Evolutionary conservation across 148 eudicot genomes (phyloP), one percentile per base, ranked within the genome.

Genomic region (Cornus florida): DNA sequence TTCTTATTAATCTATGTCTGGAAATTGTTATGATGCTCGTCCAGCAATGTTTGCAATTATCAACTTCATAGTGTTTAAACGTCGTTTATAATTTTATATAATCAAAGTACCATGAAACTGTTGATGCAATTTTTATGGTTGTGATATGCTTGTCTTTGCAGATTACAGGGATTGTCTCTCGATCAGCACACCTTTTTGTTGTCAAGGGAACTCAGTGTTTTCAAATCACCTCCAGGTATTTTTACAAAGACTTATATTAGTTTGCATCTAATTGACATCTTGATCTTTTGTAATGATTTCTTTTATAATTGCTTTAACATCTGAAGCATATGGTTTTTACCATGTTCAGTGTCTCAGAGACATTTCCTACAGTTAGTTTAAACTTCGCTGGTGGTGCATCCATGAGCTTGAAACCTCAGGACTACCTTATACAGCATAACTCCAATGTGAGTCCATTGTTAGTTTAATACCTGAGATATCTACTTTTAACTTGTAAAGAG

Each of bases 311-410:
- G 1, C 24, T 57, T 64, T 43, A 7, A 53, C 59, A 53, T 53
- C 59, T 53, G 57, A 62, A 62, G 14, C 33, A 38, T 60, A 57
- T 43, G 48, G 48, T 72, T 12, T 38, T 41, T 79, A 31, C 43
- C 65, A 17, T 76, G 23, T 76, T 1, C 87, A 92, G 95, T 83
- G 83, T 90, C 39, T 83, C 85, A 35, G 86, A 92, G 23, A 80
- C 87, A 66, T 92, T 92, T 73, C 95, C 95, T 19, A 75, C 79
- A 77, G 91, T 92, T 22, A 88, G 83, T 81, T 83, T 92, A 67
- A 88, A 90, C 83, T 92, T 92, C 73, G 90, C 89, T 67, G 89
- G 90, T 46, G 91, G 93, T 62, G 93, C 91, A 16, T 81, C 89
- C 60, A 88, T 92, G 95, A 71, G 83, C 71, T 83, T 92, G 53